Base-by-base conservation (phyloP, 1,284 basidiomycete genomes). In the Tilletia horrida region DNA sequence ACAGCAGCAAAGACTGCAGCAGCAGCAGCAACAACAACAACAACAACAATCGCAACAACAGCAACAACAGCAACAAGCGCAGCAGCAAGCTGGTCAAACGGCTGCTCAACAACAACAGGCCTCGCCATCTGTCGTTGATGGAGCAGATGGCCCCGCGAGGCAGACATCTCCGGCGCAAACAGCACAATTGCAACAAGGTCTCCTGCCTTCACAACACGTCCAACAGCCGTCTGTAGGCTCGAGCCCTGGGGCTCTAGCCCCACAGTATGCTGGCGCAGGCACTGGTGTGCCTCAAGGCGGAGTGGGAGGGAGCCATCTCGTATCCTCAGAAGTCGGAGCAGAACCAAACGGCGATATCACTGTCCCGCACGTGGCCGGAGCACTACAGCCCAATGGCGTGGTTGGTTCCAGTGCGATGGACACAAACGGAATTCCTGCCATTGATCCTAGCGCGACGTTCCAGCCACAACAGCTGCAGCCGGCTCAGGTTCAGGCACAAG, bases 371-470 rank as follows among this genome's bases (percentile, higher is more conserved):
- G 27, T 9, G 21, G 29, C 35, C 42, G 45, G 27, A n/a, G 3
- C 50, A n/a, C 6, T 52, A 40, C 50, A 61, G 48, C 64, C 47
- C 52, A 50, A 64, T 25, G 43, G 13, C 1, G 40, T 55, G 2
- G 62, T 27, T 23, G 63, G 66, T 23, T 48, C 50, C 8, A 48
- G 27, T 42, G 63, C 63, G 13, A 59, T 67, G 16, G 70, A 66
- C 13, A n/a, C 31, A 7, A 63, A 43, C n/a, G 2, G 35, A n/a
- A 64, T 62, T 35, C 21, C 62, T 3, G 55, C 63, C 16, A 47
- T 70, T 4, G 70, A 73, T 29, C 67, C 68, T 3, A 66, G 67
- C 21, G 71, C 67, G 45, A 70, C 68, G 2, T 71, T 68, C 35
- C 70, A 73, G 55, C 68, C 66, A 6, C 68, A 70, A n/a, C 70